Evolutionary conservation across 148 eudicot species (phyloP).

Genomic region (Persicaria maculosa): DNA sequence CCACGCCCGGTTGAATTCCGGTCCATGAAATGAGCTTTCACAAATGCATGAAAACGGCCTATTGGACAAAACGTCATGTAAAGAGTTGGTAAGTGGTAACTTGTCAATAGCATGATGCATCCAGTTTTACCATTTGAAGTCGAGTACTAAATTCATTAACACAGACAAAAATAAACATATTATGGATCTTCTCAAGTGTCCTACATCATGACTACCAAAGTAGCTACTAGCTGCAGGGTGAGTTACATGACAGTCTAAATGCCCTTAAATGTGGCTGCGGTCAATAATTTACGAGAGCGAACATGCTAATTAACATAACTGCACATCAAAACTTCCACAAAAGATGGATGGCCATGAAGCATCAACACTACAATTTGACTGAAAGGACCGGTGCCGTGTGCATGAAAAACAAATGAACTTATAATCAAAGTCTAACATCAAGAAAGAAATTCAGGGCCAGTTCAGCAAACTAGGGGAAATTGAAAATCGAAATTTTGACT

Average conservation of each 20-base stretch:
- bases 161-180: not conserved
- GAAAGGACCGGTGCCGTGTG: not conserved
- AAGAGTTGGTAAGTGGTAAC: not conserved
- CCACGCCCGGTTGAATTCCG: constrained; percentile 84
- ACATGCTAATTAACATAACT: not conserved
- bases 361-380: not conserved
- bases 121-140: not conserved
- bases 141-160: not conserved
- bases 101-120: not conserved
- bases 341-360: too few species aligned
- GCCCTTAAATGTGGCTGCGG: not conserved
- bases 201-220: not conserved
- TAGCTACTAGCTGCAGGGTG: not conserved
- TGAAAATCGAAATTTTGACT: constrained; percentile 14
- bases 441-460: not conserved
- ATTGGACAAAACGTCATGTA: not conserved
- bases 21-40: constrained; percentile 87
- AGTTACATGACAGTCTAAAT: not conserved
- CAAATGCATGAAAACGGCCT: constrained; percentile 99
- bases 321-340: not conserved
- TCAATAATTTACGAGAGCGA: not conserved
- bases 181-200: not conserved
- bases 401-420: not conserved
- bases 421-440: not conserved
- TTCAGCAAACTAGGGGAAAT: not conserved